Evolutionary conservation across 805 yeast species (phyloP), one percentile per base, ranked within the genome.

Genomic region (Kodamaea laetipori): DNA sequence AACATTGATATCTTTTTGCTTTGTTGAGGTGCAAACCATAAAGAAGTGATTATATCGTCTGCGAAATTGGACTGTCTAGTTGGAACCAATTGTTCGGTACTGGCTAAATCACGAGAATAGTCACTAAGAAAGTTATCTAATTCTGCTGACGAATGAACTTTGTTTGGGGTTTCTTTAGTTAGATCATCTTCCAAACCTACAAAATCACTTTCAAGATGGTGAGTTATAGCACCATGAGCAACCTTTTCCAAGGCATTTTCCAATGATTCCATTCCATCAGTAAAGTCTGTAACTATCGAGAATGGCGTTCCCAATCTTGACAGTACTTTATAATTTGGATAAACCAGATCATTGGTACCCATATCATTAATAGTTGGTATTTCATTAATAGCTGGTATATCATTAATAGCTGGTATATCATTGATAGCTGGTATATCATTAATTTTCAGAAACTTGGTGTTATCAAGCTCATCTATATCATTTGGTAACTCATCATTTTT

Each of bases 61-160:
- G 36, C 13, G 12, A 52, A 43, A 37, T 53, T 52, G 27, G 54
- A 35, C 21, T 33, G 45, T 16, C 37, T 18, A 9, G 48, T 44
- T 0, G 65, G 61, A 27, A 54, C 12, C 41, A 54, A 59, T 4
- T 55, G 46, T 34, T 68, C 67, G 10, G 67, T 62, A 39, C 57
- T 59, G 4, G 57, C 60, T 15, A 72, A 50, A 50, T 72, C 77
- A 10, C 60, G 61, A 0, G 74, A 54, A 45, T 70, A 73, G 36
- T 66, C 63, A 6, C 36, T 25, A 32, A 45, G 37, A 10, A 32
- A 33, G 21, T 21, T 23, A 8, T 30, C 41, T 10, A 38, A 28
- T 19, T 21, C 28, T 5, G 28, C 12, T 10, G 30, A 17, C 18
- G 15, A 21, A 21, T 21, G 24, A 8, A 21, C 24, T 21, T 21